Base-by-base conservation (phyloP, 352 stramenopile genomes). In the Phytophthora pini region DNA sequence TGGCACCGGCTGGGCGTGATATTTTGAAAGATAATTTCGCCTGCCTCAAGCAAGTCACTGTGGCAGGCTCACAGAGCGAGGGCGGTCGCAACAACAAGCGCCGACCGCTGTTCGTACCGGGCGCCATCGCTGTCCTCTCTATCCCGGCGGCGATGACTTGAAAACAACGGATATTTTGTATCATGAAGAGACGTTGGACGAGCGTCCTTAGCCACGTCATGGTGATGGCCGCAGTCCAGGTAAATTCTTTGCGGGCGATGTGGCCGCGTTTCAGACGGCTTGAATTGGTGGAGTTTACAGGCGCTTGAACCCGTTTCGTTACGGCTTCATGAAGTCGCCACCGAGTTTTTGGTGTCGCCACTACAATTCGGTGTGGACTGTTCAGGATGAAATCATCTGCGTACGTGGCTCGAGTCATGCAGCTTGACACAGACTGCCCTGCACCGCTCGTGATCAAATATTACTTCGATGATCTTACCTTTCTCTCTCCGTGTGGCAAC, bases 101-200 rank as follows among this genome's bases (percentile, higher is more conserved):
- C 7, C 34, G 47, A n/a, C 52, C 39, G 46, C 48, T 61, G 48
- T 66, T 61, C 43, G 56, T 44, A 39, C 31, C 15, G 24, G 15
- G 9, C 34, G 12, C 17, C 38, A 20, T 24, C 36, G 7, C 9
- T 45, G 15, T 10, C 34, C 13, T 51, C 54, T 53, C 54, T 70
- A 65, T 70, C 38, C 60, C 61, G 49, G 41, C 17, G 20, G 40
- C 62, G 62, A 66, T 51, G 40, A 52, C 46, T 20, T 61, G 55
- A 70, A 55, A 54, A 29, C 24, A 49, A 17, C 48, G 38, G 46
- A 56, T 66, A 61, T 52, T 70, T 66, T 62, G 34, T 29, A 12
- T 17, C 41, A 15, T 57, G 17, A 43, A 45, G 13, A 48, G 27
- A 44, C 34, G 43, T 56, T 41, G 32, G 17, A 38, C 32, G 31